Evolutionary conservation across 2,329 filamentous ascomycete genomes (phyloP), one percentile per base, ranked within the genome.

Genomic region (Clathrospora elynae): DNA sequence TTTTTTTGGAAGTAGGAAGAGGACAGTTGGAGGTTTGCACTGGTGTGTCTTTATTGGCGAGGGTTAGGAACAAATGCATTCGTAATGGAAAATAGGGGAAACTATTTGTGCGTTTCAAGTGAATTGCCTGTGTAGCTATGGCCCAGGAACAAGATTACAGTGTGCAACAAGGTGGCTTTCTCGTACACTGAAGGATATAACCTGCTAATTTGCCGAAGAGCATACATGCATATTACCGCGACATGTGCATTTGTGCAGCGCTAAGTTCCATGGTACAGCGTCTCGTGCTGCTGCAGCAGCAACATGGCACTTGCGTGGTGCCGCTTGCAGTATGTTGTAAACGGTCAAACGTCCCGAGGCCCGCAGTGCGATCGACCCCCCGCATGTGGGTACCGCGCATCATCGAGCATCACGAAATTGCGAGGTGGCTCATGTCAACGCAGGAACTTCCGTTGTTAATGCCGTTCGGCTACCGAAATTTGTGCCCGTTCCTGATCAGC

Each of bases 321-420:
- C 19, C 12, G 29, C 19, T 26, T 38, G 29, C 23, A 23, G 18
- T n/a, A n/a, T n/a, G n/a, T 35, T 29, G 40, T 34, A 26, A 40
- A 38, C 42, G 39, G 35, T 23, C 35, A 46, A 35, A 53, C 42
- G 46, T 53, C 42, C 42, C 49, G 46, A 31, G 14, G 43, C 20
- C 31, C n/a, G 32, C 9, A 12, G 16, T 11, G 29, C 20, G 23
- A 31, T 40, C 39, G 35, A 30, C 26, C 19, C 36, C 35, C 31
- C 34, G 41, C 38, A 29, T 26, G n/a, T n/a, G n/a, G n/a, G n/a
- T n/a, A n/a, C n/a, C n/a, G n/a, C n/a, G n/a, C n/a, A n/a, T n/a
- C n/a, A n/a, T n/a, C n/a, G n/a, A n/a, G n/a, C n/a, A n/a, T n/a
- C n/a, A n/a, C n/a, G n/a, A n/a, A n/a, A n/a, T n/a, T n/a, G n/a